Conservation (phyloP, 2,329 filamentous ascomycete species). For the Alternaria novae-zelandiae region DNA sequence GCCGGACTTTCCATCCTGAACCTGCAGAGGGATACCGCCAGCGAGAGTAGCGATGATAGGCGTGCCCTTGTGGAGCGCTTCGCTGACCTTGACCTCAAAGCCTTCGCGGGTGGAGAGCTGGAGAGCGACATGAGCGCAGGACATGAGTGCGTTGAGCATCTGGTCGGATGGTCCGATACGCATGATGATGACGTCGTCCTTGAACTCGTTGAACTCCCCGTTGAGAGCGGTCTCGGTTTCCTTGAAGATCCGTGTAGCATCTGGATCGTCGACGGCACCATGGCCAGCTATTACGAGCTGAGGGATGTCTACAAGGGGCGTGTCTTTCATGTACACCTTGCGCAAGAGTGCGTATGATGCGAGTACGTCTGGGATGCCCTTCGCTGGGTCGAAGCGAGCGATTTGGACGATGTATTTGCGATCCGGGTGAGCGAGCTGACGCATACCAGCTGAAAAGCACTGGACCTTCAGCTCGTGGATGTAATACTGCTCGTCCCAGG, state of each 20-base stretch:
- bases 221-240: constrained; percentile 73
- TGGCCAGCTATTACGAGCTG: constrained; percentile 82
- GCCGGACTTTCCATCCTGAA: constrained; percentile 73
- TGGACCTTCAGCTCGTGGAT: constrained; percentile 73
- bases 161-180: constrained; percentile 80
- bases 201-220: constrained; percentile 57
- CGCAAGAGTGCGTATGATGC: constrained; percentile 77
- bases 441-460: constrained; percentile 65
- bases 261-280: constrained; percentile 80
- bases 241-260: constrained; percentile 75
- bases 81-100: constrained; percentile 86
- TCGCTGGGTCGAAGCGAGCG: constrained; percentile 82
- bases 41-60: constrained; percentile 77
- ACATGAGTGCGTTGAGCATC: constrained; percentile 76
- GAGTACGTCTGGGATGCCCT: constrained; percentile 80
- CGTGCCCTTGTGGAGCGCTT: constrained; percentile 79
- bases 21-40: constrained; percentile 82
- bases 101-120: constrained; percentile 83
- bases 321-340: constrained; percentile 62
- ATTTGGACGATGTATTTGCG: constrained; percentile 80
- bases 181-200: constrained; percentile 72
- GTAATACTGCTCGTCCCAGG: constrained; percentile 76
- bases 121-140: constrained; percentile 73
- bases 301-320: constrained; percentile 60
- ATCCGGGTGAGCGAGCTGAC: constrained; percentile 63